Evolutionary conservation across 495 filamentous ascomycete species (phyloP).

Genomic region (Neurospora sp.): DNA sequence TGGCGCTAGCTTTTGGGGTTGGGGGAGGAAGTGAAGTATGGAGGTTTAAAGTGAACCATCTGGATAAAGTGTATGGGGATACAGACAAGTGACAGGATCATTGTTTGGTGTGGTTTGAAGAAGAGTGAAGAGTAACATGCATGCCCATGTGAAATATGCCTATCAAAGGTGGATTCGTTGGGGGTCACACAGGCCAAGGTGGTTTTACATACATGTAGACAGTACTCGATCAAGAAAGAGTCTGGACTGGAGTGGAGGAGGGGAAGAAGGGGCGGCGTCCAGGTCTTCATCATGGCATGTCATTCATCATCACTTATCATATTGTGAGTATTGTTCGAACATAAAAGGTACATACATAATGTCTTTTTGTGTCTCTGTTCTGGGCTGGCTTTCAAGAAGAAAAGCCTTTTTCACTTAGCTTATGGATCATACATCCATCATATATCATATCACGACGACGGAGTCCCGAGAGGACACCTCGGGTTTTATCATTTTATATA

Average conservation of each 20-base stretch:
- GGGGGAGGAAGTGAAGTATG: constrained; percentile 26
- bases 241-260: neutral
- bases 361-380: neutral
- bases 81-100: neutral
- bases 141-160: neutral
- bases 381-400: neutral
- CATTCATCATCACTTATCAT: neutral
- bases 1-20: constrained; percentile 39
- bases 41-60: neutral
- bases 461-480: neutral
- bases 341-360: neutral
- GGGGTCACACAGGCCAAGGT: neutral
- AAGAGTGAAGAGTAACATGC: neutral
- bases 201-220: neutral
- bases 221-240: neutral
- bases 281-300: neutral
- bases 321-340: neutral
- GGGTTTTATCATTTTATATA: neutral
- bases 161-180: neutral
- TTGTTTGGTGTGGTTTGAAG: neutral
- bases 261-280: neutral
- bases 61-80: neutral
- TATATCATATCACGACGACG: neutral
- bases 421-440: neutral
- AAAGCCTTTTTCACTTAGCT: neutral